Evolutionary conservation across 352 stramenopile species (phyloP), one percentile per base, ranked within the genome.

Genomic region (Globisporangium viniferum): DNA sequence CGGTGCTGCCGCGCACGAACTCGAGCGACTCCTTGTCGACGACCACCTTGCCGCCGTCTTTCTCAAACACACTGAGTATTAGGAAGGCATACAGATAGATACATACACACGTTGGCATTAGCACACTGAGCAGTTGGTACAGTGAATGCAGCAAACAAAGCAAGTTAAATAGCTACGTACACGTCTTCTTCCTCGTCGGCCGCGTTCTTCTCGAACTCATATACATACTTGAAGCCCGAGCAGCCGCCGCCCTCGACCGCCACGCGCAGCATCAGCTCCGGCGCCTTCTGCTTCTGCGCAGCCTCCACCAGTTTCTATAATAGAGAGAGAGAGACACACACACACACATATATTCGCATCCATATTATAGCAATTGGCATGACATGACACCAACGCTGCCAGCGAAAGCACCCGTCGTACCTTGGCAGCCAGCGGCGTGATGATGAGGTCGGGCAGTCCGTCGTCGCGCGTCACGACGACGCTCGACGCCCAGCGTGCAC

Each of bases 11-110:
- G 70, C 79, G 77, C 55, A 99, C 86, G 24, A 99, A 94, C 56
- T 98, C 93, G 36, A 99, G 84, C 49, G 94, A 99, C 58, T 88
- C 86, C 62, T 91, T 91, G 75, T 98, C 94, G 56, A 98, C 88
- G 53, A 98, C 92, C 55, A 98, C 84, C 44, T 82, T 74, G 24
- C 82, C 85, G 20, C 89, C 91, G 66, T 97, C 81, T 60, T 93
- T 88, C 74, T 97, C 87, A 71, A 98, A 98, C 53, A 97, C 79
- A 55, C 73, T 85, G 14, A 15, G 39, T 5, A 20, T 6, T 20
- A 46, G 14, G 14, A 20, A 41, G 35, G 35, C 35, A 41, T 41
- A 20, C 39, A 46, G 14, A 46, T 15, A 20, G 10, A 46, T 20
- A 46, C 10, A 46, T 2, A 18, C 5, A 46, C 12, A 44, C 2